These are phyloP conservation scores for Talaromyces sp. DNA, from an alignment of 2,329 filamentous ascomycete genomes.

Conservation along the genomic window DNA sequence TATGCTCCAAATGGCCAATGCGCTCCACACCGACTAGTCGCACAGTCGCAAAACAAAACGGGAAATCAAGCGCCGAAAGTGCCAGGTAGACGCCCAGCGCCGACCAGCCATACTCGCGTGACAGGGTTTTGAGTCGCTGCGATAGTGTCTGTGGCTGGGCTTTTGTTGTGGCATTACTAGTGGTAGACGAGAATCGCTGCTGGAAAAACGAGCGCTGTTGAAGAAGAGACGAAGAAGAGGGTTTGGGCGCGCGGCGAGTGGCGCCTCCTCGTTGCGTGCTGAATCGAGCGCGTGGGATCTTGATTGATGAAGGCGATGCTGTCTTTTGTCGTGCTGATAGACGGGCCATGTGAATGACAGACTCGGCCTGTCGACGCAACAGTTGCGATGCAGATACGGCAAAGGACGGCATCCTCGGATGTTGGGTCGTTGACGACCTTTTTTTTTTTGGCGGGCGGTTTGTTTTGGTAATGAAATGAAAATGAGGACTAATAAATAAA, in stretches of 20 bases:
- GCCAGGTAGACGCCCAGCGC: slow-evolving; percentile 85
- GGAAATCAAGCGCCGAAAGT: slow-evolving; percentile 82
- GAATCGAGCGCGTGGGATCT: not conserved
- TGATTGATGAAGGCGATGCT: not conserved
- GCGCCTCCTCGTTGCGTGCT: not conserved
- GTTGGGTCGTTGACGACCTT: not conserved
- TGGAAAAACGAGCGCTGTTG: not conserved
- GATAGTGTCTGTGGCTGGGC: slow-evolving; percentile 51
- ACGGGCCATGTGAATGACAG: not conserved
- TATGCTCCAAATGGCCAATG: slow-evolving; percentile 59
- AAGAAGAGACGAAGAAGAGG: not conserved
- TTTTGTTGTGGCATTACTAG: not conserved
- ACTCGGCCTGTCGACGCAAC: slow-evolving; percentile 8
- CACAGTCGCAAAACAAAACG: slow-evolving; percentile 89
- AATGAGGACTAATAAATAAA: not conserved
- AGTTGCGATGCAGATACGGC: slow-evolving; percentile 1
- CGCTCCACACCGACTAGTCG: slow-evolving; percentile 74
- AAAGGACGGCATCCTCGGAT: slow-evolving; percentile 5
- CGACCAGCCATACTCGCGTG: slow-evolving; percentile 89
- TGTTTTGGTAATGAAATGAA: not conserved
- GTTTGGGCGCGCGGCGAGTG: not conserved
- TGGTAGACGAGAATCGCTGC: slow-evolving; percentile 7
- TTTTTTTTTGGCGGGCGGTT: not conserved
- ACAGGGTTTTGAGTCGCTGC: slow-evolving; percentile 73
- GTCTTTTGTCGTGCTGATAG: not conserved